Percentiles rank a stretch among this genome's conserved stretches.
Conservation (phyloP, 805 yeast species). For the Kazachstania taianensis region DNA sequence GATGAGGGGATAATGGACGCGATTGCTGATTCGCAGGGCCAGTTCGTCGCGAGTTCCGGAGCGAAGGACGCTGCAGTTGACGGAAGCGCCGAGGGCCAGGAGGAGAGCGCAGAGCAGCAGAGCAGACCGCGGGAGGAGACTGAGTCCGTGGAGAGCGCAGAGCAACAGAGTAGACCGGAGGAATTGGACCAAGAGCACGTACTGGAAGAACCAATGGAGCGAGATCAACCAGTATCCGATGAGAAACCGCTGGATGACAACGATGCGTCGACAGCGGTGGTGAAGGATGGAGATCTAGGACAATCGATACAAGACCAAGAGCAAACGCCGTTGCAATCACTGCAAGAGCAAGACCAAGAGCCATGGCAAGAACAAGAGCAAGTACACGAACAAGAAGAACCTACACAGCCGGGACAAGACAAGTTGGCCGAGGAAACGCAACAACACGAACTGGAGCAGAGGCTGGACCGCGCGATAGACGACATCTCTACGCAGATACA, state of each 20-base stretch:
- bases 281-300: too few species aligned
- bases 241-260: neutral
- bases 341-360: too few species aligned
- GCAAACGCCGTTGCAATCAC: too few species aligned
- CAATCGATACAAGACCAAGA: too few species aligned
- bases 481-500: neutral
- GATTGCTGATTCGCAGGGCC: neutral
- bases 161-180: too few species aligned
- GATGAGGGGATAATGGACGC: constrained; percentile 2
- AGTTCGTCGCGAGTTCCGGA: constrained; percentile 1
- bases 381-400: too few species aligned
- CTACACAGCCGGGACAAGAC: too few species aligned
- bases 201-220: neutral
- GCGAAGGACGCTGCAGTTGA: neutral
- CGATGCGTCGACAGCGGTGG: neutral
- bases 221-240: neutral
- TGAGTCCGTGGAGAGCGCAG: neutral
- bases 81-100: neutral
- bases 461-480: neutral
- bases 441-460: too few species aligned
- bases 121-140: too few species aligned
- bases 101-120: neutral
- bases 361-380: too few species aligned
- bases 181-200: neutral
- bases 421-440: too few species aligned